Evolutionary conservation across 139 green algal species (phyloP).

Genomic region (Chlamydomonas schloesseri): DNA sequence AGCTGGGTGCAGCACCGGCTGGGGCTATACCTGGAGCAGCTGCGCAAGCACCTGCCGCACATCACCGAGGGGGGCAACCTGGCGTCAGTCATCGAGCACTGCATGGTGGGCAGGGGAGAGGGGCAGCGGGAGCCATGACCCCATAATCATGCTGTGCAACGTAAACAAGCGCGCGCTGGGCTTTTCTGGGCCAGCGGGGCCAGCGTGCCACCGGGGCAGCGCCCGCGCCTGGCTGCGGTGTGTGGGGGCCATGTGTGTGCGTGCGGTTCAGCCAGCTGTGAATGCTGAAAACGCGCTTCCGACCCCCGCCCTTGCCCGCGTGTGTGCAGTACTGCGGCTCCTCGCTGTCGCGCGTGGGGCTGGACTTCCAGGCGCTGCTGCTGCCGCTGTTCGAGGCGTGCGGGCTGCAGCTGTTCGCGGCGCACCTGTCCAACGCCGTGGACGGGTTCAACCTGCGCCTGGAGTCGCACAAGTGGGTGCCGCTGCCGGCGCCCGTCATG

Average conservation of each 20-base stretch:
- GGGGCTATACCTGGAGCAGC: conserved; percentile 69
- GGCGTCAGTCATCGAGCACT: conserved; percentile 93
- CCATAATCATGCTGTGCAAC: no score
- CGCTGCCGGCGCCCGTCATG: conserved; percentile 65
- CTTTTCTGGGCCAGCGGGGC: no score
- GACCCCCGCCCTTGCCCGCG: no score
- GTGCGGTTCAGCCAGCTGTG: no score
- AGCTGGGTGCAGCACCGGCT: conserved; percentile 87
- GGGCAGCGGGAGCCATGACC: not conserved
- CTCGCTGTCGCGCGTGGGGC: conserved; percentile 90
- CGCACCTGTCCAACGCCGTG: conserved; percentile 67
- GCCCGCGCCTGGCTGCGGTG: no score
- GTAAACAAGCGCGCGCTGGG: no score
- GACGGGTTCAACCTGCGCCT: conserved; percentile 82
- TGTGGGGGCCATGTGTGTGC: no score
- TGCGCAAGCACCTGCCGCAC: conserved; percentile 72
- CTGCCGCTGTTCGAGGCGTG: conserved; percentile 90
- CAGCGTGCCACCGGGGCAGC: no score
- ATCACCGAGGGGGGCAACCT: conserved; percentile 83
- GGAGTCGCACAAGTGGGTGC: conserved; percentile 91
- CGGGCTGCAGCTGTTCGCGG: conserved; percentile 70
- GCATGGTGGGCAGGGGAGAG: conserved; percentile 80
- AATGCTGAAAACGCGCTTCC: no score
- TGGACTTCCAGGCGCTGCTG: conserved; percentile 94
- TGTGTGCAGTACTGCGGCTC: conserved; percentile 95